These are phyloP conservation scores for Crithidia brevicula DNA, from an alignment of 208 protist genomes.

Conservation along the genomic window DNA sequence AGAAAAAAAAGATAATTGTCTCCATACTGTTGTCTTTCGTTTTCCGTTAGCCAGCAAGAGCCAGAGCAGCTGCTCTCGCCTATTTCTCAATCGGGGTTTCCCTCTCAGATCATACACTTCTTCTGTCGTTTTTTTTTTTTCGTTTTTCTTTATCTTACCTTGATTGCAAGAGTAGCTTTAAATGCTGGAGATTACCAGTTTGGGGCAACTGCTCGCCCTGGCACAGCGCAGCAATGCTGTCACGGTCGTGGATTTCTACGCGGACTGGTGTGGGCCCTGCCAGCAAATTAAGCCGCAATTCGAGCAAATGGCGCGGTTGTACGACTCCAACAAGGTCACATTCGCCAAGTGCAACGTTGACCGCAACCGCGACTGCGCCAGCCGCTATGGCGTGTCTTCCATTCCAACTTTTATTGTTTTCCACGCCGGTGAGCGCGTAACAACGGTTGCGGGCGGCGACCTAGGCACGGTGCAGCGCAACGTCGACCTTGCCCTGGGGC, in stretches of 20 bases:
- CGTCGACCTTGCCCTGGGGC: constrained; percentile 46
- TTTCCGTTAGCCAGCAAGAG: too few relatives aligned
- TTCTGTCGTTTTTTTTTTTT: neutral
- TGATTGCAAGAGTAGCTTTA: neutral
- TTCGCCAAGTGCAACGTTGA: constrained; percentile 90
- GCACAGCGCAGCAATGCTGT: constrained; percentile 41
- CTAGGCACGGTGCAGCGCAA: constrained; percentile 59
- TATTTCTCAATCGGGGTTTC: too few relatives aligned
- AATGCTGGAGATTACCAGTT: constrained; percentile 85
- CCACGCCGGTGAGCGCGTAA: constrained; percentile 45
- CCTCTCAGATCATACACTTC: too few relatives aligned
- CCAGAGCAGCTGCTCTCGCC: too few relatives aligned
- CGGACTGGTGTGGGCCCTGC: constrained; percentile 91
- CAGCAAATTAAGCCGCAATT: constrained; percentile 74
- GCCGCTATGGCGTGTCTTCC: constrained; percentile 51
- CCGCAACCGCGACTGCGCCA: constrained; percentile 61
- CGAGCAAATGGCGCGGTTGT: constrained; percentile 53
- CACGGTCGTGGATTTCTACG: constrained; percentile 89
- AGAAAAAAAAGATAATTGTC: too few relatives aligned
- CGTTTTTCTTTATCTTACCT: constrained; percentile 4
- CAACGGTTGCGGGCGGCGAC: constrained; percentile 50
- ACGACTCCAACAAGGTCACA: constrained; percentile 50
- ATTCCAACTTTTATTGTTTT: constrained; percentile 90
- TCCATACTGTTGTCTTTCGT: too few relatives aligned
- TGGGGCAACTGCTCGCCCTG: constrained; percentile 61